Percentiles rank a stretch among this genome's conserved stretches.
These are phyloP conservation scores for Salix brachista DNA, from an alignment of 345 rosid genomes.

Conservation along the genomic window DNA sequence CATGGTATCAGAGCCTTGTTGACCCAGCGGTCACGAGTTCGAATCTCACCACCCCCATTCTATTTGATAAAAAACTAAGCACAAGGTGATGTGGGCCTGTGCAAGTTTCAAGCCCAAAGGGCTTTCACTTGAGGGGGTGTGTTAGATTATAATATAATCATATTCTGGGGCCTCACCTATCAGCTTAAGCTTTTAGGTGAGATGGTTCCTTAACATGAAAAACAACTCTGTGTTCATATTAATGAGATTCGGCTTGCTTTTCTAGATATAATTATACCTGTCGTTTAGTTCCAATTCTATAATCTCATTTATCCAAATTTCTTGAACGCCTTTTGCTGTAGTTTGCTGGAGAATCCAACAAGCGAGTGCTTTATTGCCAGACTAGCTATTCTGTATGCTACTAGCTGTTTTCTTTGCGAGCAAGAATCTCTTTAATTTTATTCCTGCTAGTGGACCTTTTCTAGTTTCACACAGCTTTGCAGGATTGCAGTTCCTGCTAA, in stretches of 20 bases:
- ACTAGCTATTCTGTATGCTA: conserved; percentile 10
- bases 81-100: too few species aligned
- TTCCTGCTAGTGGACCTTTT: conserved; percentile 14
- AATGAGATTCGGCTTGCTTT: not conserved
- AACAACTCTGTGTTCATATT: not conserved
- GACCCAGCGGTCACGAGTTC: too few species aligned
- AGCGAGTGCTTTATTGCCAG: not conserved
- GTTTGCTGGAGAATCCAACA: conserved; percentile 15
- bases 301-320: not conserved
- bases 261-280: not conserved
- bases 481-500: not conserved
- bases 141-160: too few species aligned
- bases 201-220: too few species aligned
- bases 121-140: too few species aligned
- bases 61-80: too few species aligned
- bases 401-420: conserved; percentile 14
- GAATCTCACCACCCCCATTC: too few species aligned
- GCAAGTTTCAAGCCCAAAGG: too few species aligned
- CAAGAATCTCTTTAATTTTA: conserved; percentile 18
- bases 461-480: conserved; percentile 7
- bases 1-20: too few species aligned
- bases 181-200: too few species aligned
- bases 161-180: too few species aligned
- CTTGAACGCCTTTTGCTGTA: not conserved
- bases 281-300: not conserved